phyloP scores from a whole-genome alignment of 257 asterid genomes.

The Rauvolfia tetraphylla region DNA sequence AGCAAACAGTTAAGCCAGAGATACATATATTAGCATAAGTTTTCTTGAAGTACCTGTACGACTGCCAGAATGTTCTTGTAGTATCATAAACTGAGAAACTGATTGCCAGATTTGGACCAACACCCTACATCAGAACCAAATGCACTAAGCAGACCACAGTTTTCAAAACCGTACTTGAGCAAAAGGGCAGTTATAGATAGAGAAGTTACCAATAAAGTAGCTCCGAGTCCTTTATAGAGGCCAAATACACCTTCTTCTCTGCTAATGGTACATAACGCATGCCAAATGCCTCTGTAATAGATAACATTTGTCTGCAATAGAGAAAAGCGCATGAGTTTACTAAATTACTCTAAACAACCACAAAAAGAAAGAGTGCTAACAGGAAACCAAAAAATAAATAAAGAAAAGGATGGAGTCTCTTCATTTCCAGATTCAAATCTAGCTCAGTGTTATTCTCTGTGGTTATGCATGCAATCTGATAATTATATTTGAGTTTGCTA shows the following conservation, averaged over 20 bases:
- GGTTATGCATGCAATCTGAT: neutral
- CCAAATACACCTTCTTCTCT: constrained; percentile 71
- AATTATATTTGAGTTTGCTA: neutral
- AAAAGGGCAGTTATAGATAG: neutral
- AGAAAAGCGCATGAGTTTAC: constrained; percentile 1
- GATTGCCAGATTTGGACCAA: constrained; percentile 78
- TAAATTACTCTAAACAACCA: neutral
- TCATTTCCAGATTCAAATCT: neutral
- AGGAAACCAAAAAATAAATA: neutral
- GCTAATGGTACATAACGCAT: constrained; percentile 61
- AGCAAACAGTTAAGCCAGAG: neutral
- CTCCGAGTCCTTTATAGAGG: constrained; percentile 86
- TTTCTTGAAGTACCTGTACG: constrained; percentile 44
- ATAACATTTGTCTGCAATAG: constrained; percentile 59
- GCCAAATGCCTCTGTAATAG: constrained; percentile 72
- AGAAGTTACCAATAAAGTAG: constrained; percentile 63
- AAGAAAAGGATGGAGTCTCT: neutral
- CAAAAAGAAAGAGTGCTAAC: neutral
- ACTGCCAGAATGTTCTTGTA: constrained; percentile 60
- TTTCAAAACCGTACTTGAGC: neutral
- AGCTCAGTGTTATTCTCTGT: neutral
- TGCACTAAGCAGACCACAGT: constrained; percentile 24
- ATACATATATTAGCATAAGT: neutral
- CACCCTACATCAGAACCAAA: constrained; percentile 52
- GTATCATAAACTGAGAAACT: constrained; percentile 85